Base-by-base conservation (phyloP, 1,284 basidiomycete species). In the Puccinia novopanici region DNA sequence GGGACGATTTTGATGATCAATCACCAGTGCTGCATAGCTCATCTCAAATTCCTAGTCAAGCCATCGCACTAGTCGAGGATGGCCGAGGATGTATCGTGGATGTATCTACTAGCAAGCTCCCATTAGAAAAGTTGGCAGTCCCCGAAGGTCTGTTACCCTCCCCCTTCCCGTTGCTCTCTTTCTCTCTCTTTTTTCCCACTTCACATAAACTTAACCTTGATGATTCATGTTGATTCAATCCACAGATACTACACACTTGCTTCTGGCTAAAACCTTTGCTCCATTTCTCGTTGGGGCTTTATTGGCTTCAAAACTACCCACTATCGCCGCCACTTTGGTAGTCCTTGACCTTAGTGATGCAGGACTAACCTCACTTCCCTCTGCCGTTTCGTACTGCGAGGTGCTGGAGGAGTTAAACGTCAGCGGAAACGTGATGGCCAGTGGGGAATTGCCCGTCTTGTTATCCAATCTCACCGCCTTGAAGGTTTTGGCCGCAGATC, bases 391-490 rank as follows among this genome's bases (percentile, higher is more conserved):
- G 30, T 87, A 90, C 30, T 98, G 95, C 86, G 87, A 88, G 80
- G 89, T 88, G 82, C 90, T 99, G 55, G 95, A 98, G 85, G 97
- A 99, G 87, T 89, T 99, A 76, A 97, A 98, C 85, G 89, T 99
- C 75, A 93, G 93, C 17, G 91, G 90, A 77, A 99, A 99, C 86
- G 92, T 92, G 0, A 88, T 98, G 63, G 90, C 82, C 3, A 81
- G 82, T 8, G 80, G 92, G 68, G 90, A 91, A 24, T 88, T 98
- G 40, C 95, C 95, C 12, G 88, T 91, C 40, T 95, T 94, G 86
- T 88, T 98, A 55, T 89, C 91, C 45, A 89, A 92, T 81, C 88
- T 98, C 37, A 87, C 87, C 8, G 90, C 90, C 82, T 89, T 99
- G 73, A 91, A 93, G 59, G 91, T 98, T 81, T 88, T 99, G 83